Evolutionary conservation across 2,329 filamentous ascomycete genomes (phyloP), one percentile per base, ranked within the genome.

Genomic region (Metarhizium guizhouense): DNA sequence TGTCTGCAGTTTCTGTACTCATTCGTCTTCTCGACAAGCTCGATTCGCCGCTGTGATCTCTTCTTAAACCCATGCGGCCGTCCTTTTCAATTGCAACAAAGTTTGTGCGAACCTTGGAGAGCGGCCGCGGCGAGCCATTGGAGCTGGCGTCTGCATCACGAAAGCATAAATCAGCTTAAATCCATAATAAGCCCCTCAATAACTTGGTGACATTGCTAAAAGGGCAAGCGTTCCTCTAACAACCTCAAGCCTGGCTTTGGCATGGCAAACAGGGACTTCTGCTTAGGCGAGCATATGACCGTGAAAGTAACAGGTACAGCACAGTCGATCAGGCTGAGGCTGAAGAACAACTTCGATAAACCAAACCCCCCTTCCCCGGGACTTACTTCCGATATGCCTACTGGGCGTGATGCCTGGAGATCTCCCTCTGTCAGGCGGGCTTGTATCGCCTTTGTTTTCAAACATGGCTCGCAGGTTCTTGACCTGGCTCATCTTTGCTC

Each of bases 381-480:
- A 40, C 65, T 58, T 62, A 66, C 66, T 61, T 60, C 18, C 42
- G 43, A 54, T 34, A 40, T 49, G 48, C 30, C 48, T 51, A 40
- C 38, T 49, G 48, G 68, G 71, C 59, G 68, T 72, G 59, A 71
- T 71, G 59, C 78, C 82, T 54, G 86, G 86, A 56, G 85, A 87
- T 69, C 87, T 79, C 58, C 87, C 87, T 74, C 87, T 79, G 60
- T 87, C 85, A 16, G 84, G 83, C 61, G 84, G 80, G 63, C 81
- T 85, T 56, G 77, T 75, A 62, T 83, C 81, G 68, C 79, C 82
- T 71, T 83, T 88, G 68, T 84, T 83, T 76, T 92, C 88, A 69
- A 91, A 91, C 80, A 88, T 90, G 66, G 88, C 88, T 64, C 86
- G 80, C 62, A 92, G 82, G 73, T 88, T 88, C 74, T 79, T 85